Base-by-base conservation (phyloP, 129 eudicot genomes). In the Centaurea solstitialis region DNA sequence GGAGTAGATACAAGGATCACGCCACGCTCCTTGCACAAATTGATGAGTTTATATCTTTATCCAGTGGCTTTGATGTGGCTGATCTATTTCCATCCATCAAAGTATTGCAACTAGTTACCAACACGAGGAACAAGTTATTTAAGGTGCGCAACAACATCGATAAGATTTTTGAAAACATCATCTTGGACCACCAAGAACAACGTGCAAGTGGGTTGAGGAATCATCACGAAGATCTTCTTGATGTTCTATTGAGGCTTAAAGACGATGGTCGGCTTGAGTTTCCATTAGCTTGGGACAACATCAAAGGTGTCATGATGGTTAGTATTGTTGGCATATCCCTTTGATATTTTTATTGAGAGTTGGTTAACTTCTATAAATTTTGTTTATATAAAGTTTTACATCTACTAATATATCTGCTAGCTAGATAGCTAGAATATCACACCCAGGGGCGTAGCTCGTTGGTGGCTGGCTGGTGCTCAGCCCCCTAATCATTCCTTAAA, bases 291-390 rank as follows among this genome's bases (percentile, higher is more conserved):
- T 33, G 37, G 37, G 37, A 78, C 41, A 68, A 78, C 39, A 20
- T 78, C 68, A 78, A 78, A 28, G 75, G 68, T 12, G 66, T 78
- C 20, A 50, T 78, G 50, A 0, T 68, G 67, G 75, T 78, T 22
- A 68, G 82, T 78, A 67, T 33, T n/a, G n/a, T 33, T 67, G 21
- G 0, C 3, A n/a, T n/a, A n/a, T 66, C 11, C 28, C 35, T 21
- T 30, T 1, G 35, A 30, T 30, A 30, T 30, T 30, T 30, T 3
- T 30, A 30, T 30, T 3, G 3, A 30, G 2, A 30, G 35, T 1
- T 30, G 3, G 35, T n/a, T 30, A 3, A 30, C 3, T 33, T 33
- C 37, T 33, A 33, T 33, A 1, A n/a, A n/a, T n/a, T n/a, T n/a
- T n/a, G n/a, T n/a, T n/a, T n/a, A n/a, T n/a, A n/a, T 33, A 33